Evolutionary conservation across 2,329 filamentous ascomycete genomes (phyloP).

Genomic region (Colletotrichum sp.): DNA sequence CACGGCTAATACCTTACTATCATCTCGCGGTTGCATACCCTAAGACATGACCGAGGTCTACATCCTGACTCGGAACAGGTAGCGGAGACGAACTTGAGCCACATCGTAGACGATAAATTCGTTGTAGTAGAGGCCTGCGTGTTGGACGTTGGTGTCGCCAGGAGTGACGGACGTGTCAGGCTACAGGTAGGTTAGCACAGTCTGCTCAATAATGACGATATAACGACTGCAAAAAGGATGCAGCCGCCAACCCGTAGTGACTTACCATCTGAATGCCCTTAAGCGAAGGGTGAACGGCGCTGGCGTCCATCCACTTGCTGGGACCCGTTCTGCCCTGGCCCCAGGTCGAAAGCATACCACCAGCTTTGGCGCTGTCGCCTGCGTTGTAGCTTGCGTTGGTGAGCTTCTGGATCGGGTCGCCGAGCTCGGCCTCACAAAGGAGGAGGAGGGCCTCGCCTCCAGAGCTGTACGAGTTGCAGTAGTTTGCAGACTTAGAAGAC

Average conservation of each 20-base stretch:
- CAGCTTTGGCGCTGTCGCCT: slow-evolving; percentile 63
- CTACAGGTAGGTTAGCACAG: slow-evolving; percentile 32
- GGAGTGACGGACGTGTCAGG: slow-evolving; percentile 55
- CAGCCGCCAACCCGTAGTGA: background rate
- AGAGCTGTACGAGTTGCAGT: slow-evolving; percentile 70
- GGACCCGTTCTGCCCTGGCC: slow-evolving; percentile 72
- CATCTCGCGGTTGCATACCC: background rate
- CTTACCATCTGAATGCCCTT: slow-evolving; percentile 74
- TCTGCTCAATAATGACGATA: fast-evolving
- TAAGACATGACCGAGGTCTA: background rate
- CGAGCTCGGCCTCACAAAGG: slow-evolving; percentile 81
- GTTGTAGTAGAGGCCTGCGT: slow-evolving; percentile 67
- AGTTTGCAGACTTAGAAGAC: slow-evolving; percentile 81
- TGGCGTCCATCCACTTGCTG: slow-evolving; percentile 76
- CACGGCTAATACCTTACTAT: background rate
- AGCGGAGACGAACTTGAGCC: slow-evolving; percentile 72
- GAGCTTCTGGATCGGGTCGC: slow-evolving; percentile 74
- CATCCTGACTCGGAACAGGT: slow-evolving; percentile 69
- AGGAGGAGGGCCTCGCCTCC: slow-evolving; percentile 76
- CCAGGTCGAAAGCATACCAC: slow-evolving; percentile 70
- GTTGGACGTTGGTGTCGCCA: slow-evolving; percentile 49
- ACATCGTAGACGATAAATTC: slow-evolving; percentile 78
- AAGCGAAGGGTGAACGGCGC: slow-evolving; percentile 66
- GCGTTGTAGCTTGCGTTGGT: slow-evolving; percentile 64
- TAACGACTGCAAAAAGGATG: background rate